A percentile compares a stretch with the other conserved stretches of the same genome.
Evolutionary conservation across 2,329 filamentous ascomycete genomes (phyloP).

Genomic region (Ascochyta pisi): DNA sequence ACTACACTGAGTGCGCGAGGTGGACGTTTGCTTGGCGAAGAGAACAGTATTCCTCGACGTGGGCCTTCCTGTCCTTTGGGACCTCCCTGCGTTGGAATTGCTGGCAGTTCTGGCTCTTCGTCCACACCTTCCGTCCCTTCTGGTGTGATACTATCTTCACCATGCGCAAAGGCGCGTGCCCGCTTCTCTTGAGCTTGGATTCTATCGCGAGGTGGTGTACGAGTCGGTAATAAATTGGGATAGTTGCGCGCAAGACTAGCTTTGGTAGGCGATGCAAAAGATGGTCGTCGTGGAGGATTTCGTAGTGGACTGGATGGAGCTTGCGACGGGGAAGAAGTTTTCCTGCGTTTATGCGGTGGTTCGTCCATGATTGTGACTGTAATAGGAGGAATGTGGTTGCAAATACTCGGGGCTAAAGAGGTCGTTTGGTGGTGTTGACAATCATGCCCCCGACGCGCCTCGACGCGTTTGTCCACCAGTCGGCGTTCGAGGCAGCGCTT

Average conservation of each 20-base stretch:
- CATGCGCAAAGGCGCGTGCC: slow-evolving; percentile 13
- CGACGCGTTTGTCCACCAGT: slow-evolving; percentile 30
- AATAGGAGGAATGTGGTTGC: not conserved
- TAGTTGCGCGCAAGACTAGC: slow-evolving; percentile 50
- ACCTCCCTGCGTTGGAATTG: slow-evolving; percentile 27
- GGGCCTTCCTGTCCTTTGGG: slow-evolving; percentile 28
- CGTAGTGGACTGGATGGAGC: slow-evolving; percentile 34
- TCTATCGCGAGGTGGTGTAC: slow-evolving; percentile 5
- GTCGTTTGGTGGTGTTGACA: slow-evolving; percentile 9
- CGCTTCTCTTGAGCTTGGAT: not conserved
- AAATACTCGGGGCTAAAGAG: not conserved
- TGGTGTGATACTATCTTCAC: slow-evolving; percentile 1
- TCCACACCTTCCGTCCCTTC: not conserved
- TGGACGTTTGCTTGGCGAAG: slow-evolving; percentile 43
- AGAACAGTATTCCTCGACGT: slow-evolving; percentile 35
- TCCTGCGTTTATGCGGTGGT: slow-evolving; percentile 45
- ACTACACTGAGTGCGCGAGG: slow-evolving; percentile 23
- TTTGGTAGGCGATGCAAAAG: slow-evolving; percentile 51
- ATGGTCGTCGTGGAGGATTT: slow-evolving; percentile 44
- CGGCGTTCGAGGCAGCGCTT: slow-evolving; percentile 27
- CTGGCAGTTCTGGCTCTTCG: slow-evolving; percentile 29
- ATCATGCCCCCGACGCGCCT: slow-evolving; percentile 35
- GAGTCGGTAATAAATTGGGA: slow-evolving; percentile 38
- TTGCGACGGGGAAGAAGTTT: slow-evolving; percentile 39
- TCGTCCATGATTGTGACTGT: slow-evolving; percentile 36